Evolutionary conservation across 2,329 filamentous ascomycete species (phyloP).

Genomic region (Immersiporthe knoxdaviesiana): DNA sequence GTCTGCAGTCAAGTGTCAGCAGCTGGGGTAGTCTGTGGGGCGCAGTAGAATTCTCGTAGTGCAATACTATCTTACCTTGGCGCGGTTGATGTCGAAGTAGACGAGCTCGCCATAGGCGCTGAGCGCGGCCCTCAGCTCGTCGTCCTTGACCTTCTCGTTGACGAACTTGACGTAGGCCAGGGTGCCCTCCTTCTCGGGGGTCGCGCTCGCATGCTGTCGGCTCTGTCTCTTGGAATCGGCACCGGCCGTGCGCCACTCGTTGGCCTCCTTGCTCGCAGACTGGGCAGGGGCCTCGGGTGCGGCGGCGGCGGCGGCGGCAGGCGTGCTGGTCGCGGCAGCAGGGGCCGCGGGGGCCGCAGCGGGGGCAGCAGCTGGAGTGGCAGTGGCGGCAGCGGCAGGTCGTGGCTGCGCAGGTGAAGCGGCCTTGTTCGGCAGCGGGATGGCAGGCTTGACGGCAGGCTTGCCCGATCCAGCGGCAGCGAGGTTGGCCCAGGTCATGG

Average conservation of each 20-base stretch:
- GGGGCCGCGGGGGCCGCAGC: constrained; percentile 45
- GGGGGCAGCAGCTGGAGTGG: constrained; percentile 48
- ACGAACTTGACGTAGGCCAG: constrained; percentile 96
- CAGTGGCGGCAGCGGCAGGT: constrained; percentile 52
- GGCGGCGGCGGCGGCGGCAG: constrained; percentile 41
- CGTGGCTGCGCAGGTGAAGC: constrained; percentile 56
- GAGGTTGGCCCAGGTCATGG: constrained; percentile 76
- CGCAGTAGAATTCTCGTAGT: neutral
- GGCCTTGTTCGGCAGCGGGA: constrained; percentile 60
- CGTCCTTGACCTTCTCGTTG: constrained; percentile 77
- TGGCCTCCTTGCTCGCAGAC: constrained; percentile 50
- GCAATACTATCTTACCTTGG: constrained; percentile 66
- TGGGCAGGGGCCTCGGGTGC: constrained; percentile 41
- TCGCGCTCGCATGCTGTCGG: constrained; percentile 68
- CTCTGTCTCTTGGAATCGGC: constrained; percentile 84
- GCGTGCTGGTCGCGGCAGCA: constrained; percentile 42
- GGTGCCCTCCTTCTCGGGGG: constrained; percentile 72
- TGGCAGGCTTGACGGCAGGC: constrained; percentile 40
- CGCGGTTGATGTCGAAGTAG: constrained; percentile 77
- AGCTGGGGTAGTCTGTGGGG: constrained; percentile 25
- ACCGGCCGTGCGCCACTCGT: constrained; percentile 88
- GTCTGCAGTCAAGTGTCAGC: constrained; percentile 65
- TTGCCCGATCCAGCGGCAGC: constrained; percentile 53
- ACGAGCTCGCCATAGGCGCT: constrained; percentile 71
- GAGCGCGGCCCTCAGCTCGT: constrained; percentile 71